phyloP scores from a whole-genome alignment of 1,284 basidiomycete species.

The Microbotryum intermedium region DNA sequence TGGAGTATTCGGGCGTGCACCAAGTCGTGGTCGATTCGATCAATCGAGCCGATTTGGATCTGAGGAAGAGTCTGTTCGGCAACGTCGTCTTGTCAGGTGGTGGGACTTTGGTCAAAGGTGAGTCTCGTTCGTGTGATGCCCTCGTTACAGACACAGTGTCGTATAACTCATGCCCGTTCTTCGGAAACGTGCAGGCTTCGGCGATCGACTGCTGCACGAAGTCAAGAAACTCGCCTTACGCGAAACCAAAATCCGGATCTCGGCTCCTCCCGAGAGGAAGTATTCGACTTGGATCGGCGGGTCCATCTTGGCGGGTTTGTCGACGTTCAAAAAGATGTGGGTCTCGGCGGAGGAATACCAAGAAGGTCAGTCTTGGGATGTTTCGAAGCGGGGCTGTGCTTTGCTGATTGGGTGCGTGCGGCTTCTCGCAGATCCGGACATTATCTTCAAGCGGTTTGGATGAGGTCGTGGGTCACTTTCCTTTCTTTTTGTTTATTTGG shows the following conservation, averaged over 20 bases:
- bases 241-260: constrained; percentile 98
- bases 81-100: constrained; percentile 97
- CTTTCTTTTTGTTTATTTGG: too few species aligned
- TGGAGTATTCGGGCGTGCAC: constrained; percentile 94
- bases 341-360: constrained; percentile 98
- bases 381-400: background rate
- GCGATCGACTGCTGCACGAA: constrained; percentile 88
- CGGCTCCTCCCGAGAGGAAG: constrained; percentile 98
- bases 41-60: constrained; percentile 57
- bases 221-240: constrained; percentile 94
- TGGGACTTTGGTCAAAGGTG: constrained; percentile 86
- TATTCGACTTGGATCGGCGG: constrained; percentile 99
- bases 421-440: constrained; percentile 22
- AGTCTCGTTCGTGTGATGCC: constrained; percentile 23
- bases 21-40: constrained; percentile 81
- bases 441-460: constrained; percentile 38
- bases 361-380: constrained; percentile 49
- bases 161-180: too few species aligned
- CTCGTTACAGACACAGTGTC: background rate
- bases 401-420: background rate
- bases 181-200: constrained; percentile 59
- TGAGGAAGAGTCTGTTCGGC: constrained; percentile 88
- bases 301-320: constrained; percentile 46
- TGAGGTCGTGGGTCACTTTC: too few species aligned
- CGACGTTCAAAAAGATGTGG: constrained; percentile 93